Evolutionary conservation across 2,329 filamentous ascomycete genomes (phyloP), one percentile per base, ranked within the genome.

Genomic region (Penicillium sp.): DNA sequence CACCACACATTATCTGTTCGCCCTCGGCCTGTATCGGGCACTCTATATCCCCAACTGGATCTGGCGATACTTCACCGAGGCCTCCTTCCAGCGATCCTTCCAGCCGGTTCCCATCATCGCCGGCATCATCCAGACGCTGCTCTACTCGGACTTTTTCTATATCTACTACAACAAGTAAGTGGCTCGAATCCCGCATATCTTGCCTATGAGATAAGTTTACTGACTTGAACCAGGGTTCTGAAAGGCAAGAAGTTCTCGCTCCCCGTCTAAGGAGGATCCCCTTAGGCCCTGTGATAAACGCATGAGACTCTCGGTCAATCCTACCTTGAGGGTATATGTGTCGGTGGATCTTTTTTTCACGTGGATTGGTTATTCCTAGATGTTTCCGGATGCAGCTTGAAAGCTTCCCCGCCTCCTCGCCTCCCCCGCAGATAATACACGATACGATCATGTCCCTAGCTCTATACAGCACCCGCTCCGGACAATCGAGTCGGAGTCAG

Each of bases 141-240:
- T 99, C 61, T 99, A 99, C 83, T 96, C 92, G 66, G 95, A 99
- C 82, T 99, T 99, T 83, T 99, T 99, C 86, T 99, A 93, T 85
- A 94, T 99, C 74, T 99, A 99, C 83, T 99, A 97, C 82, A 97
- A 90, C 63, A 98, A 97, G 88, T 89, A 76, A 78, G 85, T 80
- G 30, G 10, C n/a, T 30, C 12, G 17, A 19, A 15, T 28, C 26
- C 35, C 44, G 22, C 19, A 42, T 26, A 40, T 30, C 24, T 26
- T 4, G 42, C 26, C 35, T 22, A 4, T 33, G 8, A 19, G 15
- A 1, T 1, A 33, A 10, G 12, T 19, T 24, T 24, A 38, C 60
- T 66, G 33, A 66, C 40, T 50, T 26, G 24, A 8, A 54, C 35
- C 1, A 84, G 82, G 73, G 90, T 94, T 53, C 82, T 93, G 80